A percentile compares a stretch with the other conserved stretches of the same genome.
These are phyloP conservation scores for Cutaneotrichosporon curvatum DNA, from an alignment of 1,284 basidiomycete genomes.

Conservation along the genomic window DNA sequence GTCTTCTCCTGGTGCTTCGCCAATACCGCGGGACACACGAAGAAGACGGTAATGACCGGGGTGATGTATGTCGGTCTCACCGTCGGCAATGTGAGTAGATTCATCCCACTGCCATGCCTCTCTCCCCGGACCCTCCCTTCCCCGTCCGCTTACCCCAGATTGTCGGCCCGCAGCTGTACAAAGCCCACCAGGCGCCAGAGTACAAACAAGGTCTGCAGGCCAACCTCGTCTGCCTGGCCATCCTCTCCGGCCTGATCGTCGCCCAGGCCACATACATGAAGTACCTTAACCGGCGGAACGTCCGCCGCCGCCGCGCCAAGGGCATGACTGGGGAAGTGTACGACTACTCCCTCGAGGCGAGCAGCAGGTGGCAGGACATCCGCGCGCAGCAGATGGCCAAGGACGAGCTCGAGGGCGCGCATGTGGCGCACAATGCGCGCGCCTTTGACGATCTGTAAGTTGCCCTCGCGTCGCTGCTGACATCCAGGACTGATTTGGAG, in stretches of 20 bases:
- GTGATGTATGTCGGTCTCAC: constrained; percentile 27
- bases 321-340: constrained; percentile 45
- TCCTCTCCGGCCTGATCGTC: constrained; percentile 20
- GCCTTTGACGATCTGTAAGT: constrained; percentile 5
- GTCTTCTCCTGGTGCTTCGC: constrained; percentile 32
- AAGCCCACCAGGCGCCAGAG: constrained; percentile 16
- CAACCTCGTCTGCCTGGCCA: constrained; percentile 14
- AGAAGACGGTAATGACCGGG: constrained; percentile 31
- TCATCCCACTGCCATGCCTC: no score
- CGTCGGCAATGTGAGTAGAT: constrained; percentile 17
- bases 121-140: no score
- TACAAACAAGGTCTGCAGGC: constrained; percentile 14
- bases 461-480: no score
- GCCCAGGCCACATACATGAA: constrained; percentile 45
- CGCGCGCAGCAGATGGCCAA: neutral
- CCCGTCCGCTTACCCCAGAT: constrained; percentile 18
- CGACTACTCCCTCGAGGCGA: constrained; percentile 27
- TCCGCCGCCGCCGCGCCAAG: constrained; percentile 35
- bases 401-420: neutral
- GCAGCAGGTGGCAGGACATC: neutral
- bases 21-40: constrained; percentile 29
- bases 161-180: constrained; percentile 28
- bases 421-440: neutral
- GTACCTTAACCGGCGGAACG: constrained; percentile 48
- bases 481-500: constrained; percentile 4